Conservation (phyloP, 805 yeast genomes). For the Wickerhamiella dianesei region DNA sequence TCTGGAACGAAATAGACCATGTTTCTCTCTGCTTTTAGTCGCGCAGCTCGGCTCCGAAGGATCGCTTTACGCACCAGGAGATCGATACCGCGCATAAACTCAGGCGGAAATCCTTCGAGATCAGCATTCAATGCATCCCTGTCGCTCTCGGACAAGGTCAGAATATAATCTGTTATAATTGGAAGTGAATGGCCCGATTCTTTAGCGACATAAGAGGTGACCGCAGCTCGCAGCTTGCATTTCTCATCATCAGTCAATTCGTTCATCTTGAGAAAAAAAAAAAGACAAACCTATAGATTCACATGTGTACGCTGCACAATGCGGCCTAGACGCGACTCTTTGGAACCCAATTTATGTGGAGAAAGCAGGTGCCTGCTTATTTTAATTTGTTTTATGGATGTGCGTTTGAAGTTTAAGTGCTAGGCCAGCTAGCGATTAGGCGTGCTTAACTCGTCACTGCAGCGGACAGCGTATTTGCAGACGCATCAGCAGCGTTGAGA, state of each 20-base stretch:
- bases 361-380: too few relatives aligned
- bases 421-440: background rate
- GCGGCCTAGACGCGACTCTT: background rate
- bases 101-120: background rate
- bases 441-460: too few relatives aligned
- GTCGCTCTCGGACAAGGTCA: background rate
- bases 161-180: background rate
- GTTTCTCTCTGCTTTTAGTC: too few relatives aligned
- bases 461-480: background rate
- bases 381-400: background rate
- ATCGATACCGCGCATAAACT: background rate
- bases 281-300: too few relatives aligned
- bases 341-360: background rate
- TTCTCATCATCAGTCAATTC: background rate
- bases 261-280: background rate
- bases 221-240: background rate
- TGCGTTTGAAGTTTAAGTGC: background rate
- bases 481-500: background rate
- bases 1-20: too few relatives aligned
- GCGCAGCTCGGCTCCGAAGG: background rate
- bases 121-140: background rate
- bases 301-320: background rate
- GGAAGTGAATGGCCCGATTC: background rate
- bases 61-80: background rate
- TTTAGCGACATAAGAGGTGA: background rate